These are phyloP conservation scores for Candida nitratophila DNA, from an alignment of 805 yeast genomes.

Conservation along the genomic window DNA sequence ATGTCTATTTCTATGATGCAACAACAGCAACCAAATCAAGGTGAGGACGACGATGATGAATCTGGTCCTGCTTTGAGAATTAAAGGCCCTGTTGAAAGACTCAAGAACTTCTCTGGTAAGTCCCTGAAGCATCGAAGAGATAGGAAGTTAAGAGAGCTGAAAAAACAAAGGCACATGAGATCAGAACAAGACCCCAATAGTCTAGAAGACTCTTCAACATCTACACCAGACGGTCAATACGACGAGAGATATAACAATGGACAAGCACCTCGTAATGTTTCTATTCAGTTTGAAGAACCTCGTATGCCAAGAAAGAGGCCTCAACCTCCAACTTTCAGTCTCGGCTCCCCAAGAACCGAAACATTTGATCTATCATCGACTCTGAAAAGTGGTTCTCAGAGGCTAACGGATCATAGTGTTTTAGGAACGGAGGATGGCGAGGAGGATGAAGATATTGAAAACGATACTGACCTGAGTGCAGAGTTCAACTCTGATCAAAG, in stretches of 20 bases:
- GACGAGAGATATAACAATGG: not conserved
- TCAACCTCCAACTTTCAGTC: not conserved
- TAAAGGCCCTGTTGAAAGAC: slow-evolving; percentile 67
- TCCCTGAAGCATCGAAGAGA: slow-evolving; percentile 16
- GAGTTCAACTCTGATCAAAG: slow-evolving; percentile 17
- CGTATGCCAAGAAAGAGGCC: slow-evolving; percentile 1
- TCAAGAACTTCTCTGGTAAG: slow-evolving; percentile 14
- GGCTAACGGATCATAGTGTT: too few species aligned
- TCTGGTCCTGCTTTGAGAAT: slow-evolving; percentile 77
- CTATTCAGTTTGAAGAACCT: slow-evolving; percentile 17
- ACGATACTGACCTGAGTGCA: slow-evolving; percentile 17
- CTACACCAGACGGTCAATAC: not conserved
- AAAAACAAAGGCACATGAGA: slow-evolving; percentile 6
- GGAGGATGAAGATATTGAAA: slow-evolving; percentile 8
- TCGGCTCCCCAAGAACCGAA: not conserved
- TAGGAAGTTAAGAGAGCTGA: slow-evolving; percentile 12
- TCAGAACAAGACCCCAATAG: not conserved
- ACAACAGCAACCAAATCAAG: slow-evolving; percentile 42
- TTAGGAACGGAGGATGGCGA: too few species aligned
- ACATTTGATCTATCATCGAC: not conserved
- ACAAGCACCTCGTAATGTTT: slow-evolving; percentile 5
- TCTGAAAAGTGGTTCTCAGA: too few species aligned
- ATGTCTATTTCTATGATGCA: slow-evolving; percentile 79
- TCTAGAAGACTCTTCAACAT: not conserved
- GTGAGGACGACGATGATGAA: slow-evolving; percentile 32